Percentiles rank a stretch among this genome's conserved stretches.
Conservation (phyloP, 176 grass and related monocot species). For the Oryza glumipatula region DNA sequence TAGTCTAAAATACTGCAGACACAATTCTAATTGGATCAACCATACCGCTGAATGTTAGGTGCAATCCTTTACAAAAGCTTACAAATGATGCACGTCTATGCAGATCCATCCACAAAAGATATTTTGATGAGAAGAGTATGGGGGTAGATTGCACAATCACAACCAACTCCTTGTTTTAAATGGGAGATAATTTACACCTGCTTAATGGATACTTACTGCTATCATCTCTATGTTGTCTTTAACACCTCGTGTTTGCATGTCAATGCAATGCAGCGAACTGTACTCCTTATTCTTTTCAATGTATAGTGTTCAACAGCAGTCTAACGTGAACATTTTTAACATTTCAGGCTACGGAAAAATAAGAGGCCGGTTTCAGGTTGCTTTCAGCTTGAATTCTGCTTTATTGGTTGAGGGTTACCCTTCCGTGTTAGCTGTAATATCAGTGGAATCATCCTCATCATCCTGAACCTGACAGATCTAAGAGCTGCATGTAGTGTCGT, state of each 20-base stretch:
- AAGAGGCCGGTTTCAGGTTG: conserved; percentile 15
- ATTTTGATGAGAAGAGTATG: background rate
- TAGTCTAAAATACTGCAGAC: too few relatives aligned
- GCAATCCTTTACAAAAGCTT: background rate
- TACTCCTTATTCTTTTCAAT: conserved; percentile 27
- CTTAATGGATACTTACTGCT: conserved; percentile 18
- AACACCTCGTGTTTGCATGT: background rate
- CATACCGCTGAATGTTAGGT: background rate
- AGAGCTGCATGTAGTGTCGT: conserved; percentile 33
- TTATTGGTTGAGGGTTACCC: conserved; percentile 12
- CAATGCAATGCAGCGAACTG: conserved; percentile 6
- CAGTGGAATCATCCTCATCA: conserved; percentile 29
- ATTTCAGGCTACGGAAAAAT: conserved; percentile 38
- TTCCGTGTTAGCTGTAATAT: conserved; percentile 33
- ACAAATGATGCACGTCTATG: background rate
- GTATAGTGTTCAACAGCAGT: conserved; percentile 19
- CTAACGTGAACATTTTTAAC: conserved; percentile 31
- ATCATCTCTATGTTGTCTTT: background rate
- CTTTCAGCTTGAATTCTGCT: conserved; percentile 28
- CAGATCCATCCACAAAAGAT: background rate
- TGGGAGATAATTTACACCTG: background rate
- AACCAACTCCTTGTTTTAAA: background rate
- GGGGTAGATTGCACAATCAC: background rate
- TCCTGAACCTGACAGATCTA: conserved; percentile 6
- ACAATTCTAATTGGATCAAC: background rate